Conservation (phyloP, 257 asterid species). For the Fraxinus anomala region DNA sequence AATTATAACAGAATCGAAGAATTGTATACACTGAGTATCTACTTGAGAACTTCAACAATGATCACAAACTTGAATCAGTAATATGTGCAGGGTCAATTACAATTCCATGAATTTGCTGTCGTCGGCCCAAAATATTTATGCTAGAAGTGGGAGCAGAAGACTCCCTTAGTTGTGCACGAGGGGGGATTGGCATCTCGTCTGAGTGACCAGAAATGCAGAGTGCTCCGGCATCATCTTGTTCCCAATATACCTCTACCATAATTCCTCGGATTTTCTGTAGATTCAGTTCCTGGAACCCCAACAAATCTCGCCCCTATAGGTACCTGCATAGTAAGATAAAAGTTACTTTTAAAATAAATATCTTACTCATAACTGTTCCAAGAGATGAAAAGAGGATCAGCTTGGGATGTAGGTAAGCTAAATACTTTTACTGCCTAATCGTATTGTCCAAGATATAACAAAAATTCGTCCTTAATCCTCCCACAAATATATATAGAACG, state of each 20-base stretch:
- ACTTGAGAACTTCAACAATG: constrained; percentile 1
- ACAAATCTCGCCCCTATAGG: constrained; percentile 81
- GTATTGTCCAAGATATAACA: too few species aligned
- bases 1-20: background rate
- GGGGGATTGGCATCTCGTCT: constrained; percentile 56
- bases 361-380: background rate
- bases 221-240: constrained; percentile 85
- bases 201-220: constrained; percentile 83
- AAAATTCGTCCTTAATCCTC: too few species aligned
- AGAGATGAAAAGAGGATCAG: too few species aligned
- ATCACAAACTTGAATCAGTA: constrained; percentile 32
- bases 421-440: too few species aligned
- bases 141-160: constrained; percentile 40
- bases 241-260: constrained; percentile 89
- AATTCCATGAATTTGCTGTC: constrained; percentile 45
- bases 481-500: too few species aligned
- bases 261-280: constrained; percentile 57
- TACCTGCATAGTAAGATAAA: constrained; percentile 39
- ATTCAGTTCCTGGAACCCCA: constrained; percentile 74
- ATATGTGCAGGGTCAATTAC: constrained; percentile 78
- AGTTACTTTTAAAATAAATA: background rate
- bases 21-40: background rate
- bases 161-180: constrained; percentile 45
- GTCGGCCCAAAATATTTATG: constrained; percentile 23
- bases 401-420: too few species aligned